Evolutionary conservation across 129 eudicot species (phyloP), one percentile per base, ranked within the genome.

Genomic region (Rutidosis leptorrhynchoides): DNA sequence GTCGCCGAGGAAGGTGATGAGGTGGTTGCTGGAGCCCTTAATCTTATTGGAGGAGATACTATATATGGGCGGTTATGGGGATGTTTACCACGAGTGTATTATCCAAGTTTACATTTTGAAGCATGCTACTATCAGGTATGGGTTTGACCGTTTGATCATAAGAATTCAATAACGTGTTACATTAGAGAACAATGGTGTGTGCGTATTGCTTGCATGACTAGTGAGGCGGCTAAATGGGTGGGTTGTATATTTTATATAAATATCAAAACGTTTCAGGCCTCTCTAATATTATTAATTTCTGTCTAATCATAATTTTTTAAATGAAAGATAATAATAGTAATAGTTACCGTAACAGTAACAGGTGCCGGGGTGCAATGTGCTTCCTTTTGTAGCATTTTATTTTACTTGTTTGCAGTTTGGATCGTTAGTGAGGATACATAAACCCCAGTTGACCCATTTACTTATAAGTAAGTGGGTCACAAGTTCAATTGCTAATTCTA

Each of bases 51-150:
- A 15, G 99, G 99, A 62, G 87, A 94, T 70, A 75, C 99, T 37
- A 66, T 94, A 33, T 94, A 80, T 64, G 99, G 99, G 30, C 84
- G 99, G 53, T 76, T 94, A 72, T 94, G 99, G 99, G 99, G 99
- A 56, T 89, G 97, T 75, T 80, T 77, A 35, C 97, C 99, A 53
- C 80, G 76, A n/a, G 84, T 83, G 17, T 89, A 86, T 67, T 94
- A 94, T 69, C 93, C 99, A 68, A 82, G 87, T 74, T 80, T 94
- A 78, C 99, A 94, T 74, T 94, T 94, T 79, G 99, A 89, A 80
- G 95, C 99, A 59, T 94, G 99, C 75, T 94, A 94, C 70, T 94
- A 94, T 75, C 99, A 94, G 98, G 98, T 93, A 66, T 11, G 27
- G 3, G 55, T 62, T 53, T 53, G 11, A 65, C 30, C 63, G 3